Conservation (phyloP, 192 early-diverging fungal species). For the Chytriomyces confervae region DNA sequence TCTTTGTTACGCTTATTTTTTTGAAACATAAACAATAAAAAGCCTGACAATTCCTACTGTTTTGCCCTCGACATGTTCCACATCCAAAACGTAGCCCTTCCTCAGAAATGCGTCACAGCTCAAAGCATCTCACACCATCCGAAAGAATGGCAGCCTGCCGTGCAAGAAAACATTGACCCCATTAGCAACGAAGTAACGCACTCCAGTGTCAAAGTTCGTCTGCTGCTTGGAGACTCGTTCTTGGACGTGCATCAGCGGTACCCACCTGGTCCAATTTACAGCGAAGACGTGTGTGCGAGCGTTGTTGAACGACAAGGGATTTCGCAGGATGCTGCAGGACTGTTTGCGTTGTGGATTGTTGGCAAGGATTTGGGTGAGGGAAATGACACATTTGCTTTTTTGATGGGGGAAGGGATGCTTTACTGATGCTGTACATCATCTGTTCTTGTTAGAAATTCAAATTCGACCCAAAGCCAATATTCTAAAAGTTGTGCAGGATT, state of each 20-base stretch:
- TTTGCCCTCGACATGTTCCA: conserved; percentile 24
- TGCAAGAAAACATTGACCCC: conserved; percentile 53
- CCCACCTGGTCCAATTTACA: conserved; percentile 33
- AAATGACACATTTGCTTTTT: conserved; percentile 3
- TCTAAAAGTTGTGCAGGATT: conserved; percentile 53
- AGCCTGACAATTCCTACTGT: background rate
- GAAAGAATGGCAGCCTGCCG: conserved; percentile 53
- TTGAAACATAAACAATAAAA: no score
- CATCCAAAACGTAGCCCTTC: conserved; percentile 21
- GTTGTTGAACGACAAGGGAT: conserved; percentile 57
- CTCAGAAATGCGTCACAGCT: conserved; percentile 16
- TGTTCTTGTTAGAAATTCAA: conserved; percentile 52
- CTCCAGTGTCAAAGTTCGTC: conserved; percentile 54
- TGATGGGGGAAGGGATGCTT: background rate
- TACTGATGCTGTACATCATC: background rate
- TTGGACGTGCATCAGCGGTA: conserved; percentile 59
- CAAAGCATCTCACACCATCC: conserved; percentile 33
- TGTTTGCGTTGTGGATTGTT: conserved; percentile 65
- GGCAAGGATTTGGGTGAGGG: conserved; percentile 60
- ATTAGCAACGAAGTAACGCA: conserved; percentile 43
- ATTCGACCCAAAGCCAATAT: conserved; percentile 55
- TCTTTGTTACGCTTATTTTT: no score
- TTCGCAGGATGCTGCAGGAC: conserved; percentile 15
- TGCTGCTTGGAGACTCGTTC: conserved; percentile 58
- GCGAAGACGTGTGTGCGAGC: conserved; percentile 44